phyloP scores from a whole-genome alignment of 73 alveolate species.

The Loxodes magnus region DNA sequence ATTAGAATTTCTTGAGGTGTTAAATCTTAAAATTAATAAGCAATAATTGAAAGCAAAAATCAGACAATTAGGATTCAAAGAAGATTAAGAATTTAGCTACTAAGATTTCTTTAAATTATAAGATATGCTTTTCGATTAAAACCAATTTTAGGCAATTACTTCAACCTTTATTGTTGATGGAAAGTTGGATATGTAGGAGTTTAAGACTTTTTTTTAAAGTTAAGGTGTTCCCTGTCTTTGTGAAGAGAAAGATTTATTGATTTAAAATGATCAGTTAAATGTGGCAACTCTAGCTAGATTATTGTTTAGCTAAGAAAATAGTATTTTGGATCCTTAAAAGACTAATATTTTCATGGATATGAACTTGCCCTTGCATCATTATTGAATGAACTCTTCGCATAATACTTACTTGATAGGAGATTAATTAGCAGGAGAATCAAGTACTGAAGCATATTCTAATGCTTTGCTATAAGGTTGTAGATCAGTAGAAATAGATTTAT shows the following conservation, averaged over 20 bases:
- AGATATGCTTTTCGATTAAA: slow-evolving; percentile 49
- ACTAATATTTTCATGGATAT: slow-evolving; percentile 72
- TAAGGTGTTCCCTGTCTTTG: no score
- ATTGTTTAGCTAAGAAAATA: no score
- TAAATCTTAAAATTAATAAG: slow-evolving; percentile 50
- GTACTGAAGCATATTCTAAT: slow-evolving; percentile 66
- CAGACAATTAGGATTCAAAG: slow-evolving; percentile 40
- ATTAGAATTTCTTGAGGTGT: slow-evolving; percentile 48
- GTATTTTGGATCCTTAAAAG: no score
- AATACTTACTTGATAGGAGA: slow-evolving; percentile 83
- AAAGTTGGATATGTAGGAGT: no score
- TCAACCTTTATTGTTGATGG: slow-evolving; percentile 42
- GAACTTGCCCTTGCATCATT: slow-evolving; percentile 75
- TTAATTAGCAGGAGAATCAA: slow-evolving; percentile 71
- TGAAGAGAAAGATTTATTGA: no score
- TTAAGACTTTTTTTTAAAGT: no score
- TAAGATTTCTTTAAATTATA: slow-evolving; percentile 54
- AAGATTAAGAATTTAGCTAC: slow-evolving; percentile 34
- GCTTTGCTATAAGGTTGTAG: slow-evolving; percentile 78
- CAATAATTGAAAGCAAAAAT: slow-evolving; percentile 43
- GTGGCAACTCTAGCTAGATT: no score
- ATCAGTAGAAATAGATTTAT: slow-evolving; percentile 86
- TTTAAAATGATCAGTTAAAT: no score
- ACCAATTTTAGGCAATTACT: slow-evolving; percentile 50
- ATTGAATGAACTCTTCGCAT: slow-evolving; percentile 78